Percentiles rank a stretch among this genome's conserved stretches.
These are phyloP conservation scores for Chloris gayana DNA, from an alignment of 176 grass and related monocot species.

Conservation along the genomic window DNA sequence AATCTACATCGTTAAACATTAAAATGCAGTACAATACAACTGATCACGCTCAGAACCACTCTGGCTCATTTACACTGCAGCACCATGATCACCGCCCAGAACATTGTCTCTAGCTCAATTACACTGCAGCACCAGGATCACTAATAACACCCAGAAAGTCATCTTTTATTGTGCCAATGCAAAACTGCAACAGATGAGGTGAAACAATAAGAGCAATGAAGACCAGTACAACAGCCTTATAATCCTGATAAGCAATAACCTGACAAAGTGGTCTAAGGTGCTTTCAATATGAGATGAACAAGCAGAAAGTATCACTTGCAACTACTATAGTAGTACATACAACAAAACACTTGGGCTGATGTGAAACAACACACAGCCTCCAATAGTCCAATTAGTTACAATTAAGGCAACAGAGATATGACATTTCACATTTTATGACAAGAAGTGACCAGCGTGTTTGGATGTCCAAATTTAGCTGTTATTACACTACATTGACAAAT, in stretches of 20 bases:
- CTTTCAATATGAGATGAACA: neutral
- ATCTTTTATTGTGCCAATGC: conserved; percentile 96
- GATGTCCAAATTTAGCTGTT: neutral
- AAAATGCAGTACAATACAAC: neutral
- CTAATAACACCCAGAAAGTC: conserved; percentile 95
- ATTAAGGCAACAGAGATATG: neutral
- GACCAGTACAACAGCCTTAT: neutral
- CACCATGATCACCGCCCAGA: neutral
- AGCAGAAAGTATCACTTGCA: neutral
- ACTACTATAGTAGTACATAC: neutral
- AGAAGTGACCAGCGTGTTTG: neutral
- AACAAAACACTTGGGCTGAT: neutral
- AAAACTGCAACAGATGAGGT: conserved; percentile 65
- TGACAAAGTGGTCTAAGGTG: neutral
- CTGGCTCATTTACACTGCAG: conserved; percentile 51
- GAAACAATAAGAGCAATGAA: neutral
- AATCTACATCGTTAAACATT: neutral
- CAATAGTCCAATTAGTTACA: neutral
- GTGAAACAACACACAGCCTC: neutral
- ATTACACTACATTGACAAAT: neutral
- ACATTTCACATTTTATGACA: neutral
- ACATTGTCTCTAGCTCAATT: conserved; percentile 19
- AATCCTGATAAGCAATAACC: neutral
- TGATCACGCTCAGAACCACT: neutral
- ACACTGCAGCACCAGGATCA: conserved; percentile 76